A percentile compares a stretch with the other conserved stretches of the same genome.
phyloP scores from a whole-genome alignment of 192 early-diverging fungal species.

The Polychytrium aggregatum region DNA sequence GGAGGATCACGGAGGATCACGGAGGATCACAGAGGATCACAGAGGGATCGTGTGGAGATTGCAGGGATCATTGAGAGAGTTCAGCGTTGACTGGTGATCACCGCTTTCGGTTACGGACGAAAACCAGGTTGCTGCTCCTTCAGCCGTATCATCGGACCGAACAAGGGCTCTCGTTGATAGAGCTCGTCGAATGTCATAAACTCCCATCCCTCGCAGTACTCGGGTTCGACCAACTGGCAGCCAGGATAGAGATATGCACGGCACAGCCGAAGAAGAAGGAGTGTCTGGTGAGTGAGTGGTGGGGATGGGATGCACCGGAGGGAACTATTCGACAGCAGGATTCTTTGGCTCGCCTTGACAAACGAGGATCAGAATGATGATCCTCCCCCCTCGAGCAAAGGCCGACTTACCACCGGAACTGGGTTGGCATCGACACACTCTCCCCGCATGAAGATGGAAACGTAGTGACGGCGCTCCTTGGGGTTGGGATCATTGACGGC shows the following conservation, averaged over 20 bases:
- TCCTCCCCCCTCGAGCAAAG: too few species aligned
- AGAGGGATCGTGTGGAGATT: too few species aligned
- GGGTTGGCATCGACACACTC: conserved; percentile 13
- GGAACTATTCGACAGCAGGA: not conserved
- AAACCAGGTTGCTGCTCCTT: not conserved
- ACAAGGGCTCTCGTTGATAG: not conserved
- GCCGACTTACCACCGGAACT: conserved; percentile 10
- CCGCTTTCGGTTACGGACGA: not conserved
- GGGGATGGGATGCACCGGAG: not conserved
- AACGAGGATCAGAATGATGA: too few species aligned
- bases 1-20: too few species aligned
- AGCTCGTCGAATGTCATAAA: conserved; percentile 15
- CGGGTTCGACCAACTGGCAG: conserved; percentile 22
- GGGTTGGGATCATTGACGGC: conserved; percentile 43
- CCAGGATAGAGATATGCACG: not conserved
- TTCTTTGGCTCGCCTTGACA: too few species aligned
- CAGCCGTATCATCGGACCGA: not conserved
- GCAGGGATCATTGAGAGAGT: too few species aligned
- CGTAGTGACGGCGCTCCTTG: conserved; percentile 37
- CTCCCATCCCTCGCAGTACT: conserved; percentile 32
- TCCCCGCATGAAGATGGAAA: conserved; percentile 40
- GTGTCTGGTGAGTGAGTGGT: not conserved
- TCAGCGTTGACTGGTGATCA: not conserved
- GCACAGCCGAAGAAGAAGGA: not conserved
- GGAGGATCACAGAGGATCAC: too few species aligned